A percentile compares a stretch with the other conserved stretches of the same genome.
Conservation (phyloP, 352 stramenopile genomes). For the Pythium aquatile region DNA sequence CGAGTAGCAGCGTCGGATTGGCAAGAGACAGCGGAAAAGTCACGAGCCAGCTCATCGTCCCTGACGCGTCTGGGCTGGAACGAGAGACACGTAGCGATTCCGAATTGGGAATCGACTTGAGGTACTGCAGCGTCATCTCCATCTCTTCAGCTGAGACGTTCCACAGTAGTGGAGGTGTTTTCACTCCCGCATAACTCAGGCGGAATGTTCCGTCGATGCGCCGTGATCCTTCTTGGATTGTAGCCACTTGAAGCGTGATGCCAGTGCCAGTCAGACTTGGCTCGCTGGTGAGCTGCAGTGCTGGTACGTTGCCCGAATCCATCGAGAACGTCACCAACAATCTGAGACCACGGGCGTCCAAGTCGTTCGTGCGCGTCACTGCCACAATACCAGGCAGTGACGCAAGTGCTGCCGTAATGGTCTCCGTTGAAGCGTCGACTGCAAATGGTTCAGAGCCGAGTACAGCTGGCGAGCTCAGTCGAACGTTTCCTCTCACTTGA, state of each 20-base stretch:
- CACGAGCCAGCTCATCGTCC: slow-evolving; percentile 49
- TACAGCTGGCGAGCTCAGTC: slow-evolving; percentile 4
- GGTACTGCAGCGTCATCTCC: slow-evolving; percentile 59
- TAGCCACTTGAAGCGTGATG: slow-evolving; percentile 25
- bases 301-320: slow-evolving; percentile 27
- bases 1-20: slow-evolving; percentile 35
- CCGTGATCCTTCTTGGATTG: slow-evolving; percentile 37
- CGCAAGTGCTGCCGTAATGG: slow-evolving; percentile 23
- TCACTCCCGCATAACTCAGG: slow-evolving; percentile 47
- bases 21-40: slow-evolving; percentile 48
- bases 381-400: background rate
- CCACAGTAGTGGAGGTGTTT: slow-evolving; percentile 56
- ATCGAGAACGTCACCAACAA: slow-evolving; percentile 32
- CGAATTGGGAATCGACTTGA: slow-evolving; percentile 59
- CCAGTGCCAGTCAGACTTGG: slow-evolving; percentile 28
- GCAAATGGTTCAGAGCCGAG: slow-evolving; percentile 29
- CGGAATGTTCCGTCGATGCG: slow-evolving; percentile 48
- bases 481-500: slow-evolving; percentile 30
- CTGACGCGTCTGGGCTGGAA: slow-evolving; percentile 27
- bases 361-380: slow-evolving; percentile 2
- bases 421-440: slow-evolving; percentile 18
- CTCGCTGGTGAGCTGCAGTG: slow-evolving; percentile 24
- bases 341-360: slow-evolving; percentile 26
- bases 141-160: slow-evolving; percentile 88
- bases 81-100: slow-evolving; percentile 51